These are phyloP conservation scores for Xylaria acuta DNA, from an alignment of 495 filamentous ascomycete genomes.

Conservation along the genomic window DNA sequence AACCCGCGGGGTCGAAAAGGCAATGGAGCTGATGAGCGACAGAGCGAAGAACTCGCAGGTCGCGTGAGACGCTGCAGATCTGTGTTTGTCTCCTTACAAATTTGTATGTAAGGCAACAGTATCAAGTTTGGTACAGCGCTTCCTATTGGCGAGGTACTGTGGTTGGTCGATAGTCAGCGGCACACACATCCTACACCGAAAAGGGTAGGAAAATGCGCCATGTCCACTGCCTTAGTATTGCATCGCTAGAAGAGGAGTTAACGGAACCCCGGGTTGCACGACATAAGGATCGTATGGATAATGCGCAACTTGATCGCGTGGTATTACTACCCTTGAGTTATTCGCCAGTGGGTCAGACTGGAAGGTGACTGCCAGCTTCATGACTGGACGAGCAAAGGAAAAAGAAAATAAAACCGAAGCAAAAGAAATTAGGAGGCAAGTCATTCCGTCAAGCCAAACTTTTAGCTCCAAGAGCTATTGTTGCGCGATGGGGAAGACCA, in stretches of 20 bases:
- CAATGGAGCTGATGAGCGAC: neutral
- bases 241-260: neutral
- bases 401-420: neutral
- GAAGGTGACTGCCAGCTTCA: neutral
- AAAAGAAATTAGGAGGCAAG: neutral
- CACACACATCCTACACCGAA: neutral
- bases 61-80: conserved; percentile 17
- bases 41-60: conserved; percentile 26
- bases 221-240: neutral
- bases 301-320: neutral
- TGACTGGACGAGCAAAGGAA: neutral
- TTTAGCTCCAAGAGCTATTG: neutral
- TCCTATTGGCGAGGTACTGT: neutral
- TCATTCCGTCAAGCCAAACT: neutral
- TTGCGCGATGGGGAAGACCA: neutral
- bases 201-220: neutral
- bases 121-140: neutral
- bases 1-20: neutral
- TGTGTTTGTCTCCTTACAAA: neutral
- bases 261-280: conserved; percentile 1
- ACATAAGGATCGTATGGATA: neutral
- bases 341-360: neutral
- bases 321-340: conserved; percentile 1
- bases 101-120: neutral
- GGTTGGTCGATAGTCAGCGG: neutral